These are phyloP conservation scores for Suillus hirtellus DNA, from an alignment of 768 basidiomycete genomes.

Conservation along the genomic window DNA sequence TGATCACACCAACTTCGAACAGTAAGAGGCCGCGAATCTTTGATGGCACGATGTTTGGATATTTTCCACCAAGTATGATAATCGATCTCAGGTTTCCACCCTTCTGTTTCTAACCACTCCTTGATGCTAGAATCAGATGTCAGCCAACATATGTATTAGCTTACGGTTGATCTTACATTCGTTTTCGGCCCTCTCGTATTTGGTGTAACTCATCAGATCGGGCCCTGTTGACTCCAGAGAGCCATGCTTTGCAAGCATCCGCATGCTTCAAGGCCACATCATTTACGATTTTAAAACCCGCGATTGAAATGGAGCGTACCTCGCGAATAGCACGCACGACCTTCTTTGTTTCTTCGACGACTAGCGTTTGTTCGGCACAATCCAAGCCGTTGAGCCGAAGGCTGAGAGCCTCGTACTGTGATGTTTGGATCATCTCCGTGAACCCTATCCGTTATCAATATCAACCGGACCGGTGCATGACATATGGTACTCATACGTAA, in stretches of 20 bases:
- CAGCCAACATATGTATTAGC: not conserved
- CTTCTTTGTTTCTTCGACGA: slow-evolving; percentile 4
- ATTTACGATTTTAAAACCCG: not conserved
- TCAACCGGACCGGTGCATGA: not conserved
- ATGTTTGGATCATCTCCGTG: slow-evolving; percentile 8
- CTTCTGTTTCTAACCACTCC: slow-evolving; percentile 18
- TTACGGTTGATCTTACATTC: slow-evolving; percentile 22
- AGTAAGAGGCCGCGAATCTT: slow-evolving; percentile 24
- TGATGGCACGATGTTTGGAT: slow-evolving; percentile 30
- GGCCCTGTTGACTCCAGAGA: slow-evolving; percentile 18
- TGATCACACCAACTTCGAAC: slow-evolving; percentile 19
- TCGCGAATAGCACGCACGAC: not conserved
- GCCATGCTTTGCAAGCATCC: slow-evolving; percentile 27
- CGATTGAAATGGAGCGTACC: not conserved
- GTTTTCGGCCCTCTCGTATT: slow-evolving; percentile 27
- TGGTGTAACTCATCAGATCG: slow-evolving; percentile 23
- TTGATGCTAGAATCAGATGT: slow-evolving; percentile 22
- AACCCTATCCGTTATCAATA: slow-evolving; percentile 7
- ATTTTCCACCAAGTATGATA: slow-evolving; percentile 34
- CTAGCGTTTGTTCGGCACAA: not conserved
- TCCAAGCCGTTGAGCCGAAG: slow-evolving; percentile 4
- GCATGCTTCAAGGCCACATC: slow-evolving; percentile 23
- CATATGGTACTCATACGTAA: slow-evolving; percentile 1
- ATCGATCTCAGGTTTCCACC: slow-evolving; percentile 30
- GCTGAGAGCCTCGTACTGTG: slow-evolving; percentile 1